Base-by-base conservation (phyloP, 257 asterid genomes). In the Nemophila menziesii region DNA sequence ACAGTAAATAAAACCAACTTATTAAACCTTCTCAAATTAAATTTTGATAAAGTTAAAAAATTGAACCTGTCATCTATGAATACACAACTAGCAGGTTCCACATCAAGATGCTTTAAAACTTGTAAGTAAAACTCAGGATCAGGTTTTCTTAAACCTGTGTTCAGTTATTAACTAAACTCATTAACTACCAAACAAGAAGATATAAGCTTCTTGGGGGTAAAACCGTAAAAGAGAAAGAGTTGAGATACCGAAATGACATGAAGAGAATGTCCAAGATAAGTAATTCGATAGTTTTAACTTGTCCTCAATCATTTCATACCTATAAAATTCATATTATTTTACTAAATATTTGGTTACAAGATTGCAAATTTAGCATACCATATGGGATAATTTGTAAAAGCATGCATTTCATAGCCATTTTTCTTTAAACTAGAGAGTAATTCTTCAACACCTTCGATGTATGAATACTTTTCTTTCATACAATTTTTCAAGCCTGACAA, bases 201-300 rank as follows among this genome's bases (percentile, higher is more conserved):
- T 9, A 24, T 9, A 24, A 24, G 33, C 33, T 24, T 9, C 33
- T 24, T 4, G 33, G 33, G 18, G 15, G 14, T n/a, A n/a, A 33
- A 29, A 33, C 5, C 8, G 12, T 20, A 9, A 12, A 20, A 51
- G n/a, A 17, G 5, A 33, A 33, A 37, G 22, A 54, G 23, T 33
- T 33, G 18, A 34, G 16, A 38, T 78, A 87, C 97, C 95, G 72
- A 76, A 75, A 62, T 41, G 44, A 65, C 97, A 89, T 22, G 97
- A 89, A 65, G 95, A 89, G 66, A 89, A 89, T 48, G 97, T 89
- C 97, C 97, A 83, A 57, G 92, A 89, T 55, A 89, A 57, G 76
- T 78, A 78, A 48, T 59, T 64, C 15, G 95, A 83, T 50, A 89
- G 82, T 48, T 75, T 72, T 50, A 89, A 73, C 69, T 83, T 79